Base-by-base conservation (phyloP, 768 basidiomycete species). In the Kwoniella sp. region DNA sequence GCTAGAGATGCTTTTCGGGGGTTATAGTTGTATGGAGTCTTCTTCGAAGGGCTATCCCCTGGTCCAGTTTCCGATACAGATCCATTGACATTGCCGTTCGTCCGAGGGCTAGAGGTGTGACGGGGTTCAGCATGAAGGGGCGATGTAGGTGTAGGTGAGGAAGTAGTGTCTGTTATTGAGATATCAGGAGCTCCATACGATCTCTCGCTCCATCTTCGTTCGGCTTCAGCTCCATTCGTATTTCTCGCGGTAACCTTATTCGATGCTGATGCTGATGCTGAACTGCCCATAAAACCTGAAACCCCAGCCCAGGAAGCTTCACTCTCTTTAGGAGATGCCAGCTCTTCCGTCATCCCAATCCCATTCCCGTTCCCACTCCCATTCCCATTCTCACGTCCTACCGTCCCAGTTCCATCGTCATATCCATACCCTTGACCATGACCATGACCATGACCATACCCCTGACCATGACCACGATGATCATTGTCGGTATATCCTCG, bases 281-380 rank as follows among this genome's bases (percentile, higher is more conserved):
- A 9, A 44, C 8, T 9, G 8, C 40, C 37, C 29, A 55, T 21
- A 15, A 33, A 29, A 21, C 29, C 37, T 33, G 36, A 33, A 10
- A 33, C 29, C 2, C 54, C 54, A 22, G 29, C 54, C 54, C 54
- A 55, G 8, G 54, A 55, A 40, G 54, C 54, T 44, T 44, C 40
- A 9, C 10, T 10, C 4, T 44, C 40, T 15, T 44, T 44, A 7
- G 33, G 22, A 8, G 49, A 50, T 2, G 24, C 49, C 49, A 29
- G 49, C 10, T 50, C 24, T 19, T 50, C 49, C 47, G 47, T n/a
- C 47, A 25, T 48, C 19, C 19, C n/a, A n/a, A n/a, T n/a, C 49
- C 47, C 7, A 13, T 6, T 33, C 33, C 33, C 33, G 13, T 33
- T 9, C 17, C 27, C 37, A 6, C 13, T n/a, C 49, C 47, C 7